phyloP scores from a whole-genome alignment of 1,139 yeast genomes.

The Nakaseomyces sp. region DNA sequence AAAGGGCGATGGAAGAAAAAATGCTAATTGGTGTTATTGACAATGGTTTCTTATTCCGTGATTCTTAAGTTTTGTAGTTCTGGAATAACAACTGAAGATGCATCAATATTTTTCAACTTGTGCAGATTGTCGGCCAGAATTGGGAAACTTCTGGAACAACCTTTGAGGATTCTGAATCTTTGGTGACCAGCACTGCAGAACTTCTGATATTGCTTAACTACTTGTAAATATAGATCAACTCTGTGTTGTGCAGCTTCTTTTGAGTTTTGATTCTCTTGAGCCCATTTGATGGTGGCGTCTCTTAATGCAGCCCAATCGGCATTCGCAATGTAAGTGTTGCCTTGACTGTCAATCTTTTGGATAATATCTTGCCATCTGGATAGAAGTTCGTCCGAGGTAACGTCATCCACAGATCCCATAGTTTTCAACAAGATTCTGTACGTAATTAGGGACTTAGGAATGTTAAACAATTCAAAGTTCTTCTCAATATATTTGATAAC shows the following conservation, averaged over 20 bases:
- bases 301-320: slow-evolving; percentile 86
- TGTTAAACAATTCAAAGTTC: slow-evolving; percentile 49
- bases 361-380: slow-evolving; percentile 54
- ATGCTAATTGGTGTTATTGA: too few species aligned
- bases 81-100: slow-evolving; percentile 27
- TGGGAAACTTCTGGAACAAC: slow-evolving; percentile 32
- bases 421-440: slow-evolving; percentile 70
- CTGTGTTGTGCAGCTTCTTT: slow-evolving; percentile 32
- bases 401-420: slow-evolving; percentile 50
- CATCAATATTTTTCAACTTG: slow-evolving; percentile 29
- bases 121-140: slow-evolving; percentile 30
- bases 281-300: slow-evolving; percentile 57
- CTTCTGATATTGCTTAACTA: slow-evolving; percentile 42
- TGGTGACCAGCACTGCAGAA: slow-evolving; percentile 39
- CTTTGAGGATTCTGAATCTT: slow-evolving; percentile 32
- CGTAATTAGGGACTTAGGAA: slow-evolving; percentile 63
- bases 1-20: background rate
- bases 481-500: slow-evolving; percentile 56
- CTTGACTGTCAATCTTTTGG: slow-evolving; percentile 42
- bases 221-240: slow-evolving; percentile 45
- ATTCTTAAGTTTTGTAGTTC: slow-evolving; percentile 22
- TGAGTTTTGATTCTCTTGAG: background rate
- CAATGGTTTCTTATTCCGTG: slow-evolving; percentile 2
- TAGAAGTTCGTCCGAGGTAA: slow-evolving; percentile 45
- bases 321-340: slow-evolving; percentile 56